Conservation (phyloP, 2,329 filamentous ascomycete genomes). For the Ophiostoma triangulosporum region DNA sequence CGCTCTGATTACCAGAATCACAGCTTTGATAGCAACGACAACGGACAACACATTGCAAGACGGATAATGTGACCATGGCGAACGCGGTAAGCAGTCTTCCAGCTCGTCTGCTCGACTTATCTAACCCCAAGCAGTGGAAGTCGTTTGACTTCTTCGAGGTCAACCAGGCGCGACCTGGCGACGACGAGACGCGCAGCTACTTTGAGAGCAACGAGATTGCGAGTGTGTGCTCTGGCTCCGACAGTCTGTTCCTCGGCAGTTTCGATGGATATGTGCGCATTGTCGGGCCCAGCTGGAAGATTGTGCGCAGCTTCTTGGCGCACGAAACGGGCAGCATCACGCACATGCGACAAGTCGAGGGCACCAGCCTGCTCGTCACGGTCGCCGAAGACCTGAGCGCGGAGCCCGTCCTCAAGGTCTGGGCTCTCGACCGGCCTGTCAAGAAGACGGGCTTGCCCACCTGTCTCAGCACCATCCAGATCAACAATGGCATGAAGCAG, state of each 20-base stretch:
- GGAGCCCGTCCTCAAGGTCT: constrained; percentile 89
- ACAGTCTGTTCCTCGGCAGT: constrained; percentile 79
- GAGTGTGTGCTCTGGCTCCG: constrained; percentile 72
- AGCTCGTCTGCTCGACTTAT: background rate
- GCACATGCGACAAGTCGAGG: constrained; percentile 83
- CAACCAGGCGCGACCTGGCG: constrained; percentile 63
- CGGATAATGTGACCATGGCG: constrained; percentile 1
- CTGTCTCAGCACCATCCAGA: constrained; percentile 71
- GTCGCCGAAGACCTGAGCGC: constrained; percentile 75
- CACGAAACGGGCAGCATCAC: constrained; percentile 71
- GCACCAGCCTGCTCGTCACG: constrained; percentile 75
- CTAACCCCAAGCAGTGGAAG: constrained; percentile 63
- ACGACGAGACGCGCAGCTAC: constrained; percentile 64
- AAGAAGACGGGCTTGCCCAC: constrained; percentile 86
- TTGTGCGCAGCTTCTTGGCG: constrained; percentile 73
- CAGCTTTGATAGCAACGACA: background rate
- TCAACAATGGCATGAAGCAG: constrained; percentile 81
- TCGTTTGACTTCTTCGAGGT: constrained; percentile 99
- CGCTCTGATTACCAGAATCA: background rate
- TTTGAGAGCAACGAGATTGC: constrained; percentile 76
- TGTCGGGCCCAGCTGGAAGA: constrained; percentile 75
- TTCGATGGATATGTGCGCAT: constrained; percentile 79
- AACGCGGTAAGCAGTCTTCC: background rate
- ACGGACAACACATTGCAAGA: background rate
- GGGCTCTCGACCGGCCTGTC: constrained; percentile 84